Evolutionary conservation across 495 filamentous ascomycete species (phyloP).

Genomic region (Recurvomyces mirabilis): DNA sequence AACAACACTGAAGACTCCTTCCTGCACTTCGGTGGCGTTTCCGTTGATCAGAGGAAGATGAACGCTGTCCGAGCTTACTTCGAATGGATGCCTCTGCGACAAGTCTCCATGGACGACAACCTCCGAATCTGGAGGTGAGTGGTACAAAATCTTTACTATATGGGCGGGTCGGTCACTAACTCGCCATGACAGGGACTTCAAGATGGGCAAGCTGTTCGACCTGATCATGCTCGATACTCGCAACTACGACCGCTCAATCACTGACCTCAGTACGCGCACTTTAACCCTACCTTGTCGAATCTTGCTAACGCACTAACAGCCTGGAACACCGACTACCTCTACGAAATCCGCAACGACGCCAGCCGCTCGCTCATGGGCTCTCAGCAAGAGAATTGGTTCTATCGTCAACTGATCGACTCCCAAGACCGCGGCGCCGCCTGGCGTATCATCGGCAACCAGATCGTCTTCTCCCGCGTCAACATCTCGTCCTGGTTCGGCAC

Average conservation of each 20-base stretch:
- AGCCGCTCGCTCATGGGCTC: slow-evolving; percentile 51
- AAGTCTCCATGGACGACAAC: slow-evolving; percentile 55
- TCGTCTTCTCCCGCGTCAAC: slow-evolving; percentile 48
- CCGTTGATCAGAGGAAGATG: slow-evolving; percentile 53
- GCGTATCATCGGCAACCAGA: slow-evolving; percentile 55
- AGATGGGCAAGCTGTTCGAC: slow-evolving; percentile 52
- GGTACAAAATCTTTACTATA: too few relatives aligned
- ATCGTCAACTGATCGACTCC: slow-evolving; percentile 41
- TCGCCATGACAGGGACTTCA: too few relatives aligned
- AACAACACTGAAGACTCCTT: slow-evolving; percentile 52
- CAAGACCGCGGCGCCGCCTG: slow-evolving; percentile 44
- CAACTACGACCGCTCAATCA: slow-evolving; percentile 48
- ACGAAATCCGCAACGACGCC: slow-evolving; percentile 43
- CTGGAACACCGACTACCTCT: slow-evolving; percentile 44
- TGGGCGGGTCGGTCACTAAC: too few relatives aligned
- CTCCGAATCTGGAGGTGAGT: slow-evolving; percentile 54
- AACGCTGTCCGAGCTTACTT: slow-evolving; percentile 60
- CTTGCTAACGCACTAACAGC: too few relatives aligned
- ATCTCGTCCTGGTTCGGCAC: slow-evolving; percentile 31
- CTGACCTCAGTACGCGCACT: slow-evolving; percentile 13
- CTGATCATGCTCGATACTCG: slow-evolving; percentile 58
- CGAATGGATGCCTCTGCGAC: slow-evolving; percentile 47
- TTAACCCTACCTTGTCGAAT: too few relatives aligned
- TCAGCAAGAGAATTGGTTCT: slow-evolving; percentile 56
- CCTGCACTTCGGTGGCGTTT: slow-evolving; percentile 43